These are phyloP conservation scores for Rhodotorula sp. DNA, from an alignment of 1,284 basidiomycete species.

Conservation along the genomic window DNA sequence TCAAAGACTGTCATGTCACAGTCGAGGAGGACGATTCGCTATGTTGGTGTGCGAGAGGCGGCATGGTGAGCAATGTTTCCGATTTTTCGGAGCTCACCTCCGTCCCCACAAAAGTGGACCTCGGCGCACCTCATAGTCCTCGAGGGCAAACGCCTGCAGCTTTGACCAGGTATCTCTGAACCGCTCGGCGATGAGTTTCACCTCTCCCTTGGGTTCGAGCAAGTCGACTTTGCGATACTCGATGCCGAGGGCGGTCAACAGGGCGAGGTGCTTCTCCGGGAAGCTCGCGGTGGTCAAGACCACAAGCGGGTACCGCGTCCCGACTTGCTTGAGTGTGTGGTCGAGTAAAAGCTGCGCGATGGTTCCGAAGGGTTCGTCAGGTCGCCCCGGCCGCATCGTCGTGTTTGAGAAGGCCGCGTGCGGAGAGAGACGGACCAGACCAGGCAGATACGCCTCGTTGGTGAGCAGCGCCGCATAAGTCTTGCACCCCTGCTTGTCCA, in stretches of 20 bases:
- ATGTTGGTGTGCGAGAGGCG: too few species aligned
- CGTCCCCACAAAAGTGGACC: too few species aligned
- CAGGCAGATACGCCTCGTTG: conserved; percentile 4
- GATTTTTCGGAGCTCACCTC: too few species aligned
- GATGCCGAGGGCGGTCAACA: conserved; percentile 7
- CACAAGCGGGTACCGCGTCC: conserved; percentile 10
- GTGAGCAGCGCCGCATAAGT: conserved; percentile 8
- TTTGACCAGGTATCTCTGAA: conserved; percentile 19
- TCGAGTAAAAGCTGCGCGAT: conserved; percentile 4
- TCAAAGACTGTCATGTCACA: conserved; percentile 16
- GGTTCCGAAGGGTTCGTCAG: not conserved
- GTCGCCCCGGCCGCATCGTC: too few species aligned
- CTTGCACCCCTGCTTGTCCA: not conserved
- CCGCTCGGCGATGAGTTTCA: conserved; percentile 8
- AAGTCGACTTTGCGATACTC: conserved; percentile 1
- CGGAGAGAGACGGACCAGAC: not conserved
- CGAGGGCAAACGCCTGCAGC: conserved; percentile 12
- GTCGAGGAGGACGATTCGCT: conserved; percentile 21
- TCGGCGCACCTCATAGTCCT: conserved; percentile 8
- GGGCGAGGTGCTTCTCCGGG: conserved; percentile 1
- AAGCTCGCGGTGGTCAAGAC: conserved; percentile 16
- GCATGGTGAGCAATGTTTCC: not conserved
- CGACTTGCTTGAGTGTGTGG: conserved; percentile 14
- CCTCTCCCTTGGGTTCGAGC: conserved; percentile 14
- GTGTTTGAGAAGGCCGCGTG: not conserved